Conservation (phyloP, 352 stramenopile species). For the Aphanomyces cochlioides region DNA sequence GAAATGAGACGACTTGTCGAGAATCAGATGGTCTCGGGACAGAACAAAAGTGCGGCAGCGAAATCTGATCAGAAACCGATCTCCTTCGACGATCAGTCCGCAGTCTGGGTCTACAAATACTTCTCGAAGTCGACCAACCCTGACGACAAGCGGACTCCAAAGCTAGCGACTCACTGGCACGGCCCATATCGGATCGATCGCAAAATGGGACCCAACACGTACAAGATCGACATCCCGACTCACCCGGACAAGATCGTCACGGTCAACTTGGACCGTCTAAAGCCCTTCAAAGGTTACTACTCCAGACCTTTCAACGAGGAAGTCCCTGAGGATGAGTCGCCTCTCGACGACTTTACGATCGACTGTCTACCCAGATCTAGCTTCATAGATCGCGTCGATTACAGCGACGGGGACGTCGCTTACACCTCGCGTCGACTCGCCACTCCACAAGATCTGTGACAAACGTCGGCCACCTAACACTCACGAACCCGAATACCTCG, state of each 20-base stretch:
- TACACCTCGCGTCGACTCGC: neutral
- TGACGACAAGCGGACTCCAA: neutral
- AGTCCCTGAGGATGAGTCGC: neutral
- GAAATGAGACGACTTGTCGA: neutral
- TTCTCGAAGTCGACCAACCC: neutral
- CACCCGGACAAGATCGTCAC: constrained; percentile 1
- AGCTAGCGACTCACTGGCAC: constrained; percentile 5
- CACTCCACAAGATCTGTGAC: neutral
- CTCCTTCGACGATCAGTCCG: neutral
- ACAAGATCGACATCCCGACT: neutral
- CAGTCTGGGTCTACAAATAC: constrained; percentile 11
- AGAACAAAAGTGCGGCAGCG: neutral
- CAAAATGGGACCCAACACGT: constrained; percentile 3
- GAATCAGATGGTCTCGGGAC: neutral
- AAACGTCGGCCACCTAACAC: neutral
- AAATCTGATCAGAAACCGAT: constrained; percentile 2
- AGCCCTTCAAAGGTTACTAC: constrained; percentile 6
- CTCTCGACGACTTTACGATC: neutral
- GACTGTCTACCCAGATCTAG: neutral
- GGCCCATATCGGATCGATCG: neutral
- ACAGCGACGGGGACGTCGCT: constrained; percentile 2
- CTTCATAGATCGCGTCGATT: neutral
- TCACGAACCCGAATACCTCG: neutral
- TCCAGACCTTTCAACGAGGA: constrained; percentile 8
- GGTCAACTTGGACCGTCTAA: constrained; percentile 11